Evolutionary conservation across 2,329 filamentous ascomycete species (phyloP).

Genomic region (Pseudogymnoascus sp.): DNA sequence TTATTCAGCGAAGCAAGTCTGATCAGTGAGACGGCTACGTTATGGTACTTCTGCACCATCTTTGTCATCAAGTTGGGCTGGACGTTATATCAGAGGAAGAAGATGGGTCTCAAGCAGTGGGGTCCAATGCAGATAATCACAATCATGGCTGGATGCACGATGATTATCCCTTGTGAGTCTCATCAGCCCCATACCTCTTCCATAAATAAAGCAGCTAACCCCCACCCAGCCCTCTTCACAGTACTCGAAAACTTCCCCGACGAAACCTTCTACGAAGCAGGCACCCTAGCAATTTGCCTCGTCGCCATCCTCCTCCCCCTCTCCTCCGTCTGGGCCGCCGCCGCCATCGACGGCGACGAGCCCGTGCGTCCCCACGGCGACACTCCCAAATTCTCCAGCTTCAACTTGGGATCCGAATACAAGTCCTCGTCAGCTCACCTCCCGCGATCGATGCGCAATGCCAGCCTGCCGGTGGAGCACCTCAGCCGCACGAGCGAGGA

Average conservation of each 20-base stretch:
- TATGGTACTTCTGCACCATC: slow-evolving; percentile 53
- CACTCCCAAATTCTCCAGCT: background rate
- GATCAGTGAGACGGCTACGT: slow-evolving; percentile 44
- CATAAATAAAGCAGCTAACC: slow-evolving; percentile 12
- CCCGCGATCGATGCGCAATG: background rate
- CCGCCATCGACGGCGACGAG: slow-evolving; percentile 17
- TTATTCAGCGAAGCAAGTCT: slow-evolving; percentile 35
- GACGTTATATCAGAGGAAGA: slow-evolving; percentile 46
- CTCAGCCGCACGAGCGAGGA: background rate
- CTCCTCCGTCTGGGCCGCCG: slow-evolving; percentile 56
- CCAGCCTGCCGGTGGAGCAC: background rate
- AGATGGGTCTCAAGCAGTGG: slow-evolving; percentile 50
- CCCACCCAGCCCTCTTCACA: slow-evolving; percentile 46
- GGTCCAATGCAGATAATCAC: slow-evolving; percentile 59
- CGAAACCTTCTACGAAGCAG: slow-evolving; percentile 41
- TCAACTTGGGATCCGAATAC: background rate
- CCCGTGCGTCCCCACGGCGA: background rate
- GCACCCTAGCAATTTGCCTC: slow-evolving; percentile 45
- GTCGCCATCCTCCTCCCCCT: slow-evolving; percentile 56
- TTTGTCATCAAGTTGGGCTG: slow-evolving; percentile 53
- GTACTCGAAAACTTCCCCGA: slow-evolving; percentile 42
- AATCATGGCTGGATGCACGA: slow-evolving; percentile 58
- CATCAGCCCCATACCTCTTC: background rate
- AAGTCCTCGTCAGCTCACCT: background rate
- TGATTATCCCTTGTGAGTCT: slow-evolving; percentile 52